Percentiles rank a stretch among this genome's conserved stretches.
Evolutionary conservation across 768 basidiomycete genomes (phyloP).

Genomic region (Strobilomyces echinocephalus): DNA sequence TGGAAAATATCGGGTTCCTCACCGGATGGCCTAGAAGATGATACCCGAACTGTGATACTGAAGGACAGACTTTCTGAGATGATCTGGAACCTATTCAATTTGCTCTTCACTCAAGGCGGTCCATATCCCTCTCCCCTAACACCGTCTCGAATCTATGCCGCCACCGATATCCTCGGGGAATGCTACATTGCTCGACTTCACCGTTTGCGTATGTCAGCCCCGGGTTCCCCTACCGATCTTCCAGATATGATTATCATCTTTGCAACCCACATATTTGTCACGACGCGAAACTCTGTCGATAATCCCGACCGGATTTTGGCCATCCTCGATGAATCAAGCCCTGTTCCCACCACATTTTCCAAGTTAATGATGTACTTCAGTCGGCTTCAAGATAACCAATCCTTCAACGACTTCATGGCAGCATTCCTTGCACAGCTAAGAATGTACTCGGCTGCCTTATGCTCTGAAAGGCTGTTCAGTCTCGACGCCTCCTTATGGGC

Average conservation of each 20-base stretch:
- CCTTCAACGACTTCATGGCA: constrained; percentile 15
- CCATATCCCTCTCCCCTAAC: not conserved
- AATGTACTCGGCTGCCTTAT: constrained; percentile 29
- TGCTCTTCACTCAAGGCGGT: constrained; percentile 10
- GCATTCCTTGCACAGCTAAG: constrained; percentile 22
- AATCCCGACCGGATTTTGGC: constrained; percentile 14
- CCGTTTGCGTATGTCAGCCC: constrained; percentile 3
- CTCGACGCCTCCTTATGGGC: constrained; percentile 52
- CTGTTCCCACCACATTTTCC: constrained; percentile 30
- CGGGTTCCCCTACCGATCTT: constrained; percentile 14
- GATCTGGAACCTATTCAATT: constrained; percentile 22
- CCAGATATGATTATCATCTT: constrained; percentile 24
- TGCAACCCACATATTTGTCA: constrained; percentile 16
- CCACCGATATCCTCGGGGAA: constrained; percentile 25
- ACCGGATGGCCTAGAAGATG: not conserved
- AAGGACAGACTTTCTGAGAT: constrained; percentile 19
- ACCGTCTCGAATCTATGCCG: constrained; percentile 8
- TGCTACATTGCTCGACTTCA: constrained; percentile 22
- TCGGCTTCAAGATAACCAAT: constrained; percentile 7
- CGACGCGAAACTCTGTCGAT: constrained; percentile 7
- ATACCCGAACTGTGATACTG: constrained; percentile 3
- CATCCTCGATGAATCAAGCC: constrained; percentile 26
- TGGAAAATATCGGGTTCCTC: constrained; percentile 1
- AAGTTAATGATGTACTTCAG: constrained; percentile 24
- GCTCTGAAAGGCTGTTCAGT: constrained; percentile 31